phyloP scores from a whole-genome alignment of 2,329 filamentous ascomycete genomes.

The Colletotrichum tamarilloi region DNA sequence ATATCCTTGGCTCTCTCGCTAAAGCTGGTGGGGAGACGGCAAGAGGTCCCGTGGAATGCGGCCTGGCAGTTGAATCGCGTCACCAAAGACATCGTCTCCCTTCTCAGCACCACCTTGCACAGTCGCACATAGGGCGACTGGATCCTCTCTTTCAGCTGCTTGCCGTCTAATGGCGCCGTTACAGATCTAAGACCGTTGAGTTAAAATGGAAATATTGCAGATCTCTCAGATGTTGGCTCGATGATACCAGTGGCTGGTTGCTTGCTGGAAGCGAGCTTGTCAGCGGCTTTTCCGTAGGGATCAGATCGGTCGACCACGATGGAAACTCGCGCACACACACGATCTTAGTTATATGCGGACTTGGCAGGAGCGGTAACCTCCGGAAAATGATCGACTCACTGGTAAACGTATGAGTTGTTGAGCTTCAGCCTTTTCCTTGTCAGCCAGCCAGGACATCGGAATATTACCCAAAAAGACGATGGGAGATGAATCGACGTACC shows the following conservation, averaged over 20 bases:
- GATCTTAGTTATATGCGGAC: too few species aligned
- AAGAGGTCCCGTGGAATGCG: background rate
- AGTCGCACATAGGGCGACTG: conserved; percentile 39
- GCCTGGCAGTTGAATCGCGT: background rate
- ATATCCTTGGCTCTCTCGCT: background rate
- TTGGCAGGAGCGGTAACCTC: background rate
- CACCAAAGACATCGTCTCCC: background rate
- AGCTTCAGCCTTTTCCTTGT: background rate
- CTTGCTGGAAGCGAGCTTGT: background rate
- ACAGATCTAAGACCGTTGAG: conserved; percentile 32
- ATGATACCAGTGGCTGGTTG: background rate
- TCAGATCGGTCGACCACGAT: background rate
- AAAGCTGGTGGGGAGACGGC: background rate
- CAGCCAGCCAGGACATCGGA: background rate
- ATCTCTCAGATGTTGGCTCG: conserved; percentile 2
- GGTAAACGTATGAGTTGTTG: background rate
- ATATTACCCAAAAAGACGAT: background rate
- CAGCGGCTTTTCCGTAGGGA: background rate
- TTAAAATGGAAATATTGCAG: background rate
- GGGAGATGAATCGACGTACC: background rate
- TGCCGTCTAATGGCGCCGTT: conserved; percentile 39
- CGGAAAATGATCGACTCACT: background rate
- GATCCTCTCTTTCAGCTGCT: conserved; percentile 38
- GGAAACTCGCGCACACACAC: too few species aligned
- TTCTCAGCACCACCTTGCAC: background rate